These are phyloP conservation scores for Isochrysis galbana DNA, from an alignment of 78 protist species.

Conservation along the genomic window DNA sequence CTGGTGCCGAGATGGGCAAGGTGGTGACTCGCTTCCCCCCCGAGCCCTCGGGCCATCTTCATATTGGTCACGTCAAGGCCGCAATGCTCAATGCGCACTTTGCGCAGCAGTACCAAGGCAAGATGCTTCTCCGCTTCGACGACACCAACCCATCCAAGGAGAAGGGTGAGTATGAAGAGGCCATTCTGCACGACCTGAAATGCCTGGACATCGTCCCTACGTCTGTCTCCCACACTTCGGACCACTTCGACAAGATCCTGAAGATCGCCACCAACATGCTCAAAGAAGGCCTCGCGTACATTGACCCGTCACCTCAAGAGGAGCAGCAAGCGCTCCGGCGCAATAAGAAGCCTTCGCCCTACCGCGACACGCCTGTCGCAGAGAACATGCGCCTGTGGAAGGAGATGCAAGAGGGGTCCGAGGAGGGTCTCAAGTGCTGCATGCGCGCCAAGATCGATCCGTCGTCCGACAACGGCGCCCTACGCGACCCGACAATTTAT, in stretches of 20 bases:
- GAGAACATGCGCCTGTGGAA: constrained; percentile 80
- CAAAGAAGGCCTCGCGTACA: constrained; percentile 73
- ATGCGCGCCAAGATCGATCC: constrained; percentile 92
- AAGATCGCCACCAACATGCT: constrained; percentile 63
- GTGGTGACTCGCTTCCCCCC: constrained; percentile 99
- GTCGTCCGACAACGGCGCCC: constrained; percentile 56
- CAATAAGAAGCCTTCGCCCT: not conserved
- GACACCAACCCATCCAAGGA: constrained; percentile 99
- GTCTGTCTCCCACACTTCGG: constrained; percentile 86
- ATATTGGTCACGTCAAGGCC: constrained; percentile 99
- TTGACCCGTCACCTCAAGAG: constrained; percentile 34
- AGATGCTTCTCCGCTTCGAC: constrained; percentile 89
- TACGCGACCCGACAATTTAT: constrained; percentile 97
- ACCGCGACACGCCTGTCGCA: constrained; percentile 68
- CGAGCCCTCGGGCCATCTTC: constrained; percentile 97
- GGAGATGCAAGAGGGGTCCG: constrained; percentile 86
- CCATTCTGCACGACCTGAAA: constrained; percentile 53
- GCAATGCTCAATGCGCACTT: constrained; percentile 85
- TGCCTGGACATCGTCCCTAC: not conserved
- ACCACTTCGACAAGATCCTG: constrained; percentile 74
- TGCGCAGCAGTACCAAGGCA: constrained; percentile 60
- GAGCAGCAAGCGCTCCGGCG: constrained; percentile 19
- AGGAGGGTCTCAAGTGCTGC: constrained; percentile 67
- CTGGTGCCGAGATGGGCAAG: constrained; percentile 81
- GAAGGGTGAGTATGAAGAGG: constrained; percentile 67